These are phyloP conservation scores for Phytopythium sindhum DNA, from an alignment of 352 stramenopile species.

Conservation along the genomic window DNA sequence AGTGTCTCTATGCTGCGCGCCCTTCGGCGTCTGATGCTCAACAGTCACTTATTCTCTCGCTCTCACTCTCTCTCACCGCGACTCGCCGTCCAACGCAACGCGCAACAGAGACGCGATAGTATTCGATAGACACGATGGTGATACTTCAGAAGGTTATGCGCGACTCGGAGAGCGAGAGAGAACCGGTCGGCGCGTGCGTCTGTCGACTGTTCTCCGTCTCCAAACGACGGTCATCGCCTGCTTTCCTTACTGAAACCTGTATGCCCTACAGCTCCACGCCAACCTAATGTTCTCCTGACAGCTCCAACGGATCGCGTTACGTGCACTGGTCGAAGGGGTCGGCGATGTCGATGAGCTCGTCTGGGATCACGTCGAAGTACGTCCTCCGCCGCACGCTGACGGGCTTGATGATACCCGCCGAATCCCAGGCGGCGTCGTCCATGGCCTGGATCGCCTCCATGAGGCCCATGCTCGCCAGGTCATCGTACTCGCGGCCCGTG, in stretches of 20 bases:
- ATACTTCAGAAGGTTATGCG: background rate
- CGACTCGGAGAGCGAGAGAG: background rate
- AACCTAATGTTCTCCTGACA: background rate
- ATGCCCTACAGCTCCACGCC: background rate
- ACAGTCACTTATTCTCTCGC: background rate
- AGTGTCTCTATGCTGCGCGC: background rate
- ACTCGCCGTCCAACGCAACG: too few species aligned
- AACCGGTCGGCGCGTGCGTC: background rate
- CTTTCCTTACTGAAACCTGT: background rate
- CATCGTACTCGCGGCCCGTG: conserved; percentile 28
- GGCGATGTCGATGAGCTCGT: conserved; percentile 24
- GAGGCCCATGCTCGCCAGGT: conserved; percentile 39
- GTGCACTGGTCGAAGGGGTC: conserved; percentile 24
- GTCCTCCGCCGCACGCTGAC: conserved; percentile 20
- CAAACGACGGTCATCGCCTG: background rate
- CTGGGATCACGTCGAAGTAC: conserved; percentile 35
- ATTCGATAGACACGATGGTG: background rate
- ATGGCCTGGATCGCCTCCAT: conserved; percentile 36
- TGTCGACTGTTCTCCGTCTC: background rate
- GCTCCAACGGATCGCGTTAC: background rate
- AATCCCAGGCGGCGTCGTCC: conserved; percentile 19
- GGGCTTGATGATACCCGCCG: conserved; percentile 25
- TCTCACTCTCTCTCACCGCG: too few species aligned
- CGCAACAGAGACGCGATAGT: background rate
- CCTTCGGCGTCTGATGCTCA: too few species aligned